Conservation (phyloP, 495 filamentous ascomycete genomes). For the Penicillium subrubescens region DNA sequence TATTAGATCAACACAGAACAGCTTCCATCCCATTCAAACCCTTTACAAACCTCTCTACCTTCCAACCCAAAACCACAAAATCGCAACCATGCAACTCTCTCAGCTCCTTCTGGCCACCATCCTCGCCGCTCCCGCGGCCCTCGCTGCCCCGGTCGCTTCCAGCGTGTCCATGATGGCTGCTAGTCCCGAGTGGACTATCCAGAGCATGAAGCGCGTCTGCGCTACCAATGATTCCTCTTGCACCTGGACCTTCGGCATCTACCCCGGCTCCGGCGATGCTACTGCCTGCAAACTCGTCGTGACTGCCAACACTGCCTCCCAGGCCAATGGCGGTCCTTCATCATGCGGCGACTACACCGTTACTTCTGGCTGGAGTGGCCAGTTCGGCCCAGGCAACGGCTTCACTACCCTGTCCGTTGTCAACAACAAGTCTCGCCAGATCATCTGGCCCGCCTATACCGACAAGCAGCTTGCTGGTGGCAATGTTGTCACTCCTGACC, state of each 20-base stretch:
- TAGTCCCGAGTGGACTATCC: slow-evolving; percentile 50
- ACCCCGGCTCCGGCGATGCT: slow-evolving; percentile 34
- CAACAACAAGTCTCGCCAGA: slow-evolving; percentile 40
- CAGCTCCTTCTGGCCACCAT: slow-evolving; percentile 39
- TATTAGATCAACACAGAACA: slow-evolving; percentile 4
- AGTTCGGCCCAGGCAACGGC: slow-evolving; percentile 53
- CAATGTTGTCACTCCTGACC: slow-evolving; percentile 51
- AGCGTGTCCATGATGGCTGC: slow-evolving; percentile 41
- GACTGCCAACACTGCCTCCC: slow-evolving; percentile 40
- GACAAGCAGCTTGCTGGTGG: slow-evolving; percentile 50
- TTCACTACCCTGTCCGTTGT: slow-evolving; percentile 57
- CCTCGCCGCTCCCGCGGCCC: slow-evolving; percentile 39
- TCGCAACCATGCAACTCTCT: slow-evolving; percentile 51
- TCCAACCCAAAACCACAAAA: slow-evolving; percentile 7
- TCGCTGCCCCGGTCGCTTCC: slow-evolving; percentile 36
- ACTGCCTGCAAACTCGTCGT: slow-evolving; percentile 46
- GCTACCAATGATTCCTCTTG: slow-evolving; percentile 46
- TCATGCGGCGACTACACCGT: slow-evolving; percentile 53
- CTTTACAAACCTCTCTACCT: background rate
- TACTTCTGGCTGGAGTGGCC: slow-evolving; percentile 57
- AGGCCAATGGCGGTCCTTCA: slow-evolving; percentile 38
- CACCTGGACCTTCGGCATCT: slow-evolving; percentile 50
- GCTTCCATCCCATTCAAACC: background rate
- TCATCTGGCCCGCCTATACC: slow-evolving; percentile 52
- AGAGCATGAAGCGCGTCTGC: slow-evolving; percentile 50